Evolutionary conservation across 345 rosid genomes (phyloP), one percentile per base, ranked within the genome.

Genomic region (Camelina laxa): DNA sequence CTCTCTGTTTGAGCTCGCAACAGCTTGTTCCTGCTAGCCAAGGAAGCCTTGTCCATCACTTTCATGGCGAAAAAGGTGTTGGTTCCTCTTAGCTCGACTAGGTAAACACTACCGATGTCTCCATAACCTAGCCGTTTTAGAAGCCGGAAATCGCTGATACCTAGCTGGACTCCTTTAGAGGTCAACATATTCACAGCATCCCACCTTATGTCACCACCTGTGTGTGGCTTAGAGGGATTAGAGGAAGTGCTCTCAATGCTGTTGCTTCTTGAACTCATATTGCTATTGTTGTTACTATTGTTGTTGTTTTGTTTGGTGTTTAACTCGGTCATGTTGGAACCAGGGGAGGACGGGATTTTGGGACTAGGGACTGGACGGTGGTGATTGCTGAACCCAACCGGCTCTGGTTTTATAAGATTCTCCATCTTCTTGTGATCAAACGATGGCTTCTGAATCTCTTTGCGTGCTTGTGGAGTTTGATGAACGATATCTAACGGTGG

Each of bases 71-170:
- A 93, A 69, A 82, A 68, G 1, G 91, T 77, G 67, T 65, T 82
- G 19, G 92, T 85, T 48, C 97, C 97, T 74, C 88, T 77, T 13
- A 93, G 92, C 67, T 90, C 86, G 16, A 86, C 91, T 4, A 89
- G 81, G 67, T 86, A 86, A 35, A 89, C 91, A 57, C 88, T 88
- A 17, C 97, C 98, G 22, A 93, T 93, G 75, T 93, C 98, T 59
- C 98, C 98, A 67, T 91, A 87, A 1, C 98, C 97, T 1, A 91
- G 87, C 60, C 97, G 86, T 82, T 91, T 93, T 24, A 91, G 87
- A 54, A 93, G 91, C 50, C 96, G 79, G 47, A 93, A 91, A 60
- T 91, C 85, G 82, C 86, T 87, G 12, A 89, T 85, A 2, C 96
- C 92, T 16, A 93, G 84, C 59, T 83, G 80, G 17, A 77, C 35